Percentiles rank a stretch among this genome's conserved stretches.
These are phyloP conservation scores for Prosopis cineraria DNA, from an alignment of 306 rosid genomes.

Conservation along the genomic window DNA sequence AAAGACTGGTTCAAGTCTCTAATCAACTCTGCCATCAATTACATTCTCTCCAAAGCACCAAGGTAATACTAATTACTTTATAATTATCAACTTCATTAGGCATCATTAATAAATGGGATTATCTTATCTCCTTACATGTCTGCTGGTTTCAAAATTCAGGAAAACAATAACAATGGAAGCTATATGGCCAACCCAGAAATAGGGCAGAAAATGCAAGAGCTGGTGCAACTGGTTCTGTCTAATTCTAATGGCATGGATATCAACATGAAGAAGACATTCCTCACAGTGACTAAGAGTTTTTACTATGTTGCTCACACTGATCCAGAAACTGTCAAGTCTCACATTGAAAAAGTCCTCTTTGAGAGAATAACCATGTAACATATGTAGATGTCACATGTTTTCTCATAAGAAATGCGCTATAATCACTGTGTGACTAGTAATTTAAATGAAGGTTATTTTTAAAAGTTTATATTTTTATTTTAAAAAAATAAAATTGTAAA, in stretches of 20 bases:
- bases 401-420: not conserved
- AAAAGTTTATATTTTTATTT: too few relatives aligned
- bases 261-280: not conserved
- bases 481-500: too few relatives aligned
- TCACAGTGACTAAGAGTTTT: not conserved
- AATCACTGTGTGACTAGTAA: too few relatives aligned
- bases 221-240: slow-evolving; percentile 28
- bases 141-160: not conserved
- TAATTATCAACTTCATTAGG: not conserved
- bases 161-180: slow-evolving; percentile 35
- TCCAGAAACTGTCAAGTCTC: not conserved
- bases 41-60: slow-evolving; percentile 38
- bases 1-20: slow-evolving; percentile 40
- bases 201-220: slow-evolving; percentile 57
- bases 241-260: not conserved
- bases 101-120: too few relatives aligned
- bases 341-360: not conserved
- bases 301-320: not conserved
- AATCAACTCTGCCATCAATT: slow-evolving; percentile 51
- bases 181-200: slow-evolving; percentile 28
- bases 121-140: not conserved
- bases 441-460: too few relatives aligned
- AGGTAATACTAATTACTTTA: not conserved
- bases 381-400: not conserved
- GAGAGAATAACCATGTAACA: not conserved